phyloP scores from a whole-genome alignment of 2,329 filamentous ascomycete genomes.

The Orbilia oligospora region DNA sequence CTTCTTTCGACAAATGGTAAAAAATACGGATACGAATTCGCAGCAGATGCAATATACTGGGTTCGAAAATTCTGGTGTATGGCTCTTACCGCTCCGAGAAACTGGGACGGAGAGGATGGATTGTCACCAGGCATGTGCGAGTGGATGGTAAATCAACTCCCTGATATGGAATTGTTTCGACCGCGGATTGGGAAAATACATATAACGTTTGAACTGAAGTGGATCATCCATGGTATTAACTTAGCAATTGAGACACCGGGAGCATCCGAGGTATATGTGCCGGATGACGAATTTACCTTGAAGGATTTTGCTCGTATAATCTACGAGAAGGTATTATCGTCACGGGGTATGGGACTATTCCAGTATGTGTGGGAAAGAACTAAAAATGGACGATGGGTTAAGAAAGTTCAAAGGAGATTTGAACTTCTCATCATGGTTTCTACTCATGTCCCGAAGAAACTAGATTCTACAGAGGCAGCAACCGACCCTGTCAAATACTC shows the following conservation, averaged over 20 bases:
- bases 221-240: background rate
- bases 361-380: background rate
- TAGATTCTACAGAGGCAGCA: background rate
- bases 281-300: constrained; percentile 5
- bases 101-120: background rate
- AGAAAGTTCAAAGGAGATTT: background rate
- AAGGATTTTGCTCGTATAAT: constrained; percentile 22
- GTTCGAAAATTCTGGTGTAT: constrained; percentile 34
- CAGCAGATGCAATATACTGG: constrained; percentile 25
- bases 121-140: background rate
- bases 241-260: background rate
- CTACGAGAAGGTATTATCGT: constrained; percentile 5
- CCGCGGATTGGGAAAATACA: background rate
- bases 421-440: constrained; percentile 9
- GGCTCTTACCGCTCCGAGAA: background rate
- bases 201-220: background rate
- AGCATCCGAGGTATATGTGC: background rate
- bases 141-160: constrained; percentile 1
- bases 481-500: background rate
- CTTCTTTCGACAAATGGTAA: background rate
- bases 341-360: constrained; percentile 8
- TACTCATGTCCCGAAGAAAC: background rate
- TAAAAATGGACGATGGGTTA: background rate
- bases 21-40: constrained; percentile 37
- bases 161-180: constrained; percentile 32